Base-by-base conservation (phyloP, 176 grass and related monocot species). In the Carex cristatella region DNA sequence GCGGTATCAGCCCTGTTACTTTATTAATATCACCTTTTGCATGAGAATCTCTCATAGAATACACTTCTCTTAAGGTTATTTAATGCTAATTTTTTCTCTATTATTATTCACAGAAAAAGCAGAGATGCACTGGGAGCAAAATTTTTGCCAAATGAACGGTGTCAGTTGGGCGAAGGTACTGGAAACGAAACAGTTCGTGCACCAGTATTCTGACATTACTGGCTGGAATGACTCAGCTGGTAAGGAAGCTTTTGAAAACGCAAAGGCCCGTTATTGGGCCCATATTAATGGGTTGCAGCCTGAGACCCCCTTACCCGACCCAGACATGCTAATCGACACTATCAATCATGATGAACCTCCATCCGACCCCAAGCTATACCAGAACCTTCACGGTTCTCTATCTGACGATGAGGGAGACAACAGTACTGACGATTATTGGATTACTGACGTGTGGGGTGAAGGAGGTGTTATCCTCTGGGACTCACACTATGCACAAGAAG, bases 171-270 rank as follows among this genome's bases (percentile, higher is more conserved):
- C 14, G 12, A 88, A 86, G 80, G 42, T 91, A 6, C 31, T 51
- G 15, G 84, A 86, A 27, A 66, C 64, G 2, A 53, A 85, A 55
- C 23, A 60, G 44, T 61, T 82, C 7, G 55, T 69, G 16, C 48
- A 10, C 30, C 32, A 79, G 11, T 86, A 86, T 14, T 42, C 48
- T 10, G 77, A 81, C 51, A 68, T 86, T 12, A 65, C 53, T 4
- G 12, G 30, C 31, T 91, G 90, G 90, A 65, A 91, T 14, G 90
- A 91, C 72, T 88, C 90, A 1, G 90, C 69, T 12, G 90, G 79
- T 55, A 67, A 82, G 15, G 31, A 84, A 33, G 84, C 90, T 16
- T 88, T 88, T 49, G 37, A 82, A 4, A 85, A 79, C 13, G 84
- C 90, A 65, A 88, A 69, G 90, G 84, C 61, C 46, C 86, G 89